Conservation (phyloP, 2,329 filamentous ascomycete genomes). For the Aspergillus caelatus region DNA sequence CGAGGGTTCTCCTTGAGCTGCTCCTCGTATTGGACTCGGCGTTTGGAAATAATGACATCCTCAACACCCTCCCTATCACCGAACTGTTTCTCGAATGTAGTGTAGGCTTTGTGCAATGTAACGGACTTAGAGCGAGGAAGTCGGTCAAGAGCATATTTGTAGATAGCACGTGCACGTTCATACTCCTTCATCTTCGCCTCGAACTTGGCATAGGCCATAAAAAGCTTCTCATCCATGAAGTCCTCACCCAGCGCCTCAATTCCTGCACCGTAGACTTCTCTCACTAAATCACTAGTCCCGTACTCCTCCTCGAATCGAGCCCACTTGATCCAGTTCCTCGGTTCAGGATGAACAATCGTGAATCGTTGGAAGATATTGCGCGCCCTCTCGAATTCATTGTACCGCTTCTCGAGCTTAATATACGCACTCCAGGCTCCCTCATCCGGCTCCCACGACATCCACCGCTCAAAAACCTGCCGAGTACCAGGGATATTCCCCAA, state of each 20-base stretch:
- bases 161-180: constrained; percentile 89
- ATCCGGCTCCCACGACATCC: constrained; percentile 98
- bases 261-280: constrained; percentile 86
- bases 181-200: constrained; percentile 95
- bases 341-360: constrained; percentile 89
- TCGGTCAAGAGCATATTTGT: constrained; percentile 93
- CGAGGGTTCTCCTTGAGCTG: constrained; percentile 91
- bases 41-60: constrained; percentile 92
- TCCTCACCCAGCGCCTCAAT: constrained; percentile 91
- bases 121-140: constrained; percentile 85
- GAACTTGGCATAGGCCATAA: constrained; percentile 93
- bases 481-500: constrained; percentile 91
- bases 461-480: constrained; percentile 91
- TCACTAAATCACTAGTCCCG: constrained; percentile 86
- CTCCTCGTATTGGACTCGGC: constrained; percentile 90
- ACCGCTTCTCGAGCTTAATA: constrained; percentile 95
- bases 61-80: constrained; percentile 92
- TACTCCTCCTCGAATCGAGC: constrained; percentile 95
- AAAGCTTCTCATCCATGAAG: constrained; percentile 93
- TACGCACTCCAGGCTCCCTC: constrained; percentile 95
- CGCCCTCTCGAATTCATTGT: constrained; percentile 88
- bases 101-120: constrained; percentile 88
- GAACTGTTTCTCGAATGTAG: constrained; percentile 97
- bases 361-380: constrained; percentile 87
- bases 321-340: constrained; percentile 99